Evolutionary conservation across 164 flowering plant genomes (phyloP).

Genomic region (Protea cynaroides): DNA sequence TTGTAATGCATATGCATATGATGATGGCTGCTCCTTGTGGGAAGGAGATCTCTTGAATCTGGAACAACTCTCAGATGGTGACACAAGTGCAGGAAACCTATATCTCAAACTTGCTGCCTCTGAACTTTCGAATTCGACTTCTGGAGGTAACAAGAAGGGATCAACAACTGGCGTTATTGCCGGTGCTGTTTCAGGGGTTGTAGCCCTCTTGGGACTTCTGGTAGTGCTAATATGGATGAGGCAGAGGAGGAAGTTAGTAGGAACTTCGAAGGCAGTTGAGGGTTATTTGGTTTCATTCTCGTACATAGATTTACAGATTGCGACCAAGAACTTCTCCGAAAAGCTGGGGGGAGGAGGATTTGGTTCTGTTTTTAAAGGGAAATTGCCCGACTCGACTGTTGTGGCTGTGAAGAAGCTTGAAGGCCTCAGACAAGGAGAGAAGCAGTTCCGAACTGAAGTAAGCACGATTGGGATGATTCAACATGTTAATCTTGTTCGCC

Average conservation of each 20-base stretch:
- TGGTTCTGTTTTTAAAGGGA: conserved; percentile 51
- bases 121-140: background rate
- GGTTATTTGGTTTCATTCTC: conserved; percentile 34
- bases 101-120: conserved; percentile 18
- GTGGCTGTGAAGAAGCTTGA: conserved; percentile 52
- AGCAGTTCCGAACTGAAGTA: conserved; percentile 58
- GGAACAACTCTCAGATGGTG: conserved; percentile 20
- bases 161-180: conserved; percentile 11
- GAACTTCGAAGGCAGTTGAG: conserved; percentile 16
- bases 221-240: conserved; percentile 12
- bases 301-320: conserved; percentile 34
- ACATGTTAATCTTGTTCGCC: conserved; percentile 49
- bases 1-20: conserved; percentile 40
- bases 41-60: conserved; percentile 21
- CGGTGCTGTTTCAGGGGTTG: conserved; percentile 16
- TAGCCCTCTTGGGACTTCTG: conserved; percentile 13
- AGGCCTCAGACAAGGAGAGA: conserved; percentile 44
- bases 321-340: conserved; percentile 49
- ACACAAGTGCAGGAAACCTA: background rate
- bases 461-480: conserved; percentile 65
- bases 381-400: conserved; percentile 27
- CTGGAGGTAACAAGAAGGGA: conserved; percentile 7
- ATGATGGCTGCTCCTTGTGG: conserved; percentile 28
- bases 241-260: conserved; percentile 10
- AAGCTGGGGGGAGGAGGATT: conserved; percentile 53